Evolutionary conservation across 257 asterid species (phyloP), one percentile per base, ranked within the genome.

Genomic region (Jacaranda copaia): DNA sequence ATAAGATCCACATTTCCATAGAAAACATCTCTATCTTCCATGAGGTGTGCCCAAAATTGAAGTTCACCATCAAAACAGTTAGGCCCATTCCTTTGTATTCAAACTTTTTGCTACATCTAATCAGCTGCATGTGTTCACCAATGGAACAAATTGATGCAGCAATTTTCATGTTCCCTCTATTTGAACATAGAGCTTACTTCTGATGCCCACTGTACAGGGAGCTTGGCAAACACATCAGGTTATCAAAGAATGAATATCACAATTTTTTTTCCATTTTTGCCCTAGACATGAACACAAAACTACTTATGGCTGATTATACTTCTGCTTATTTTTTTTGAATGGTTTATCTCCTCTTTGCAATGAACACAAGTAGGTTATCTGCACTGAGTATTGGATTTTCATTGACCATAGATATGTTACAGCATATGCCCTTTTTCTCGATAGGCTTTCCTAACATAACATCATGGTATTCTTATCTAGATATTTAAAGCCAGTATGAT

Each of bases 271-370:
- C 32, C 32, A 0, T 25, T 25, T 25, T 25, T 25, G 1, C 32
- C 32, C 32, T 25, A 25, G 32, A 25, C 32, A 25, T 2, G n/a
- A n/a, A 25, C 32, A 25, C 32, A 25, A 25, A 25, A 25, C 32
- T 25, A 0, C 32, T 25, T 25, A 25, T 25, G 32, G 32, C 32
- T 25, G 32, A 25, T 25, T 25, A 25, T 25, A 25, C 32, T 25
- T 25, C 32, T 25, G 32, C 32, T 25, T 25, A 25, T 2, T 25
- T 25, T 25, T 25, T 25, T 0, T 25, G 32, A 25, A 25, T 25
- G 32, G 16, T 56, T 48, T 59, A 59, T 68, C 72, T 36, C 59
- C 12, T 59, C 18, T 73, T 53, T 80, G 77, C 66, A 60, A 60
- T 35, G 12, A 18, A 53, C 11, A 14, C 72, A 49, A 79, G 42